Evolutionary conservation across 768 basidiomycete species (phyloP).

Genomic region (Pholiota conissans): DNA sequence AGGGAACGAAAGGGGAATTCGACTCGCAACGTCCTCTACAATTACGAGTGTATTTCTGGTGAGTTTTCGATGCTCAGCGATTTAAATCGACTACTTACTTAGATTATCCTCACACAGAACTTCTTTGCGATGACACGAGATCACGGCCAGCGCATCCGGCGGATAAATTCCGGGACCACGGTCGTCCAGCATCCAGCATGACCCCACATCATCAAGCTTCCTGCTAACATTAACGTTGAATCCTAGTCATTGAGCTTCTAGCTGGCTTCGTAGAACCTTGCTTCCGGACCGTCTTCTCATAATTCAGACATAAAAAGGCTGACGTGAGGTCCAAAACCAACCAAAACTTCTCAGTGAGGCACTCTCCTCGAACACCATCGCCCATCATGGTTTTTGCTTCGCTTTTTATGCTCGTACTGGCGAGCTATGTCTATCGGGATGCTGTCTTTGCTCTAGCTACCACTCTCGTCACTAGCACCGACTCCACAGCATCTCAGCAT

Average conservation of each 20-base stretch:
- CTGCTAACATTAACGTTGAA: not conserved
- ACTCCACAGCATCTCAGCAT: too few species aligned
- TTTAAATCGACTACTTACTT: too few species aligned
- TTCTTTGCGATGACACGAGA: too few species aligned
- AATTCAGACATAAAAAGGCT: not conserved
- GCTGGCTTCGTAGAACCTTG: not conserved
- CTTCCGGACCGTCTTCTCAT: not conserved
- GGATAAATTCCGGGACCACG: constrained; percentile 2
- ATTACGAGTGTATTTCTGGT: too few species aligned
- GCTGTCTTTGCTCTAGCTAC: constrained; percentile 12
- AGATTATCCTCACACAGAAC: too few species aligned
- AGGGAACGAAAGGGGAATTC: too few species aligned
- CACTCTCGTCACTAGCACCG: not conserved
- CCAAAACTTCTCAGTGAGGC: not conserved
- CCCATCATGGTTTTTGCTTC: constrained; percentile 16
- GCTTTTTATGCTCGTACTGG: constrained; percentile 8
- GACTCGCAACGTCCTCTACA: too few species aligned
- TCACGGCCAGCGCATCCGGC: not conserved
- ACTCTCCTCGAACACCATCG: not conserved
- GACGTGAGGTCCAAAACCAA: not conserved
- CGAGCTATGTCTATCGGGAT: constrained; percentile 15
- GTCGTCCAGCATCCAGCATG: not conserved
- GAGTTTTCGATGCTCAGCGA: too few species aligned
- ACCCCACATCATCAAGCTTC: not conserved
- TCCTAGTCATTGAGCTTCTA: not conserved